Evolutionary conservation across 208 protist species (phyloP).

Genomic region (Tritrichomonas musculus): DNA sequence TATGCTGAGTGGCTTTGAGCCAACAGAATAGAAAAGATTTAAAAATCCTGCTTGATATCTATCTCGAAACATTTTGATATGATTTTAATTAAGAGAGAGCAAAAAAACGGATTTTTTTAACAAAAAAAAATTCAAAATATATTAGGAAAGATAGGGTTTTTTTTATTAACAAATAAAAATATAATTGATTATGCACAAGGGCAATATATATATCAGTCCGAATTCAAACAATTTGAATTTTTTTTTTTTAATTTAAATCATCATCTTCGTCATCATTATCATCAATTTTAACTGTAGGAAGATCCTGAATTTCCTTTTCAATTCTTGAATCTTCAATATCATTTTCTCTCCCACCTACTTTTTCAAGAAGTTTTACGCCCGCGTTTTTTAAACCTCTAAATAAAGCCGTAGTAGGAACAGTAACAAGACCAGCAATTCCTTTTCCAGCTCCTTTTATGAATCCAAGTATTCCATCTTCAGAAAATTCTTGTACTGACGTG

Average conservation of each 20-base stretch:
- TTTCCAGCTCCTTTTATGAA: background rate
- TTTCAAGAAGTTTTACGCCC: background rate
- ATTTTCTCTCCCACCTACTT: background rate
- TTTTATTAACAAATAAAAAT: no score
- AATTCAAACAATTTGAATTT: no score
- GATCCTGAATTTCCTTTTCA: background rate
- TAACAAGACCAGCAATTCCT: background rate
- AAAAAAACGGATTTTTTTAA: no score
- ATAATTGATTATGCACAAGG: no score
- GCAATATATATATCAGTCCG: no score
- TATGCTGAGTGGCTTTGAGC: conserved; percentile 88
- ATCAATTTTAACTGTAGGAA: background rate
- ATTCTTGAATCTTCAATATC: background rate
- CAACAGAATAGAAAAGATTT: conserved; percentile 96
- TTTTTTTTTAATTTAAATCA: no score
- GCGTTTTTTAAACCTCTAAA: background rate
- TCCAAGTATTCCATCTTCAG: background rate
- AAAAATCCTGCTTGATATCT: conserved; percentile 96
- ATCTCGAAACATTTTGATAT: conserved; percentile 88
- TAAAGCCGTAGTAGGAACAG: background rate
- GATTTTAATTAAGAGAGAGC: background rate
- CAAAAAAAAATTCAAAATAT: no score
- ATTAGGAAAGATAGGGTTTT: no score
- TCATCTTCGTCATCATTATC: no score
- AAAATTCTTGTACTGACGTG: background rate